These are phyloP conservation scores for Trichoderma arundinaceum DNA, from an alignment of 2,329 filamentous ascomycete species.

Conservation along the genomic window DNA sequence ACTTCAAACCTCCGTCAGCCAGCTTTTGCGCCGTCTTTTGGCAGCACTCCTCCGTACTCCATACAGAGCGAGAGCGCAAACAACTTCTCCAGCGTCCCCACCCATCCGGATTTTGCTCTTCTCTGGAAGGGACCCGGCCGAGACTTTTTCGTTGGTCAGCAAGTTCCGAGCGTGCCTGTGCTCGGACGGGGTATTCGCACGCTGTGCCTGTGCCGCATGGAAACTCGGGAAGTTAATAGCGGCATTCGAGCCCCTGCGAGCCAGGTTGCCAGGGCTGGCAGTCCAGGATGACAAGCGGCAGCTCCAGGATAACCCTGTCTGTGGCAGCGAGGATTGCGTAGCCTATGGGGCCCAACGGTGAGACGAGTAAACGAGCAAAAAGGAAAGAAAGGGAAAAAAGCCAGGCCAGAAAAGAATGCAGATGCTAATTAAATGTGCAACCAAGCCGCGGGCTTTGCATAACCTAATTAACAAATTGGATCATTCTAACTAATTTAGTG, in stretches of 20 bases:
- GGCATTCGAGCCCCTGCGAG: constrained; percentile 21
- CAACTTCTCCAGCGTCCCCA: too few species aligned
- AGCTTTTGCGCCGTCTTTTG: not conserved
- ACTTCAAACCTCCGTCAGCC: not conserved
- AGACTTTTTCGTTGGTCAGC: constrained; percentile 1
- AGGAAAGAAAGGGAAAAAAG: constrained; percentile 6
- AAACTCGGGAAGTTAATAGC: constrained; percentile 30
- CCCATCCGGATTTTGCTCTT: not conserved
- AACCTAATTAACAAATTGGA: constrained; percentile 8
- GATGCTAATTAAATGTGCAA: constrained; percentile 6
- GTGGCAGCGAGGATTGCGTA: constrained; percentile 20
- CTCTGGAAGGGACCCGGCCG: not conserved
- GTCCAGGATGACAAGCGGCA: constrained; percentile 27
- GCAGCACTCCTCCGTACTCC: too few species aligned
- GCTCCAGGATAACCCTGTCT: constrained; percentile 26
- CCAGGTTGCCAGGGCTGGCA: constrained; percentile 13
- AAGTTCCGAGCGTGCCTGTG: constrained; percentile 18
- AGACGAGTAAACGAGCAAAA: constrained; percentile 22
- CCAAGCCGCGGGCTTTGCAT: constrained; percentile 12
- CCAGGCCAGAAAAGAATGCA: constrained; percentile 9
- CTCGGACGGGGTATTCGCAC: constrained; percentile 7
- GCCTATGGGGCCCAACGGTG: constrained; percentile 21
- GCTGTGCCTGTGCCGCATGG: constrained; percentile 24
- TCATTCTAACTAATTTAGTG: constrained; percentile 12
- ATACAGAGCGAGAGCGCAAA: not conserved